Evolutionary conservation across 768 basidiomycete genomes (phyloP).

Genomic region (Melanogaster broomeanus): DNA sequence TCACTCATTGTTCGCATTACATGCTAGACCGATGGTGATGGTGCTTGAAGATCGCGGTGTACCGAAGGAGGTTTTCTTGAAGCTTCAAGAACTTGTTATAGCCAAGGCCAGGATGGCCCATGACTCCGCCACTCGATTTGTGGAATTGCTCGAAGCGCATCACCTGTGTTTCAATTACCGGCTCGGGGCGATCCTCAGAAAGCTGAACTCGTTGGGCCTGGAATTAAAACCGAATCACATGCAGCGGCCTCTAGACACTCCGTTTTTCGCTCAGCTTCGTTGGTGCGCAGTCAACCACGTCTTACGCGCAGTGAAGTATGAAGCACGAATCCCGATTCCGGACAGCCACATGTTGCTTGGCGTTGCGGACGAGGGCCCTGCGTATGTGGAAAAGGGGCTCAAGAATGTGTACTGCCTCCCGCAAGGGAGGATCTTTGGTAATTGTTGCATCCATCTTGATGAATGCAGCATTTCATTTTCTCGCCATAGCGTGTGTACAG

Average conservation of each 20-base stretch:
- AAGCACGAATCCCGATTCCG: constrained; percentile 72
- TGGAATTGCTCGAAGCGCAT: constrained; percentile 49
- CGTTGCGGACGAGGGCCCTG: constrained; percentile 79
- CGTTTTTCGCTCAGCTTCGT: constrained; percentile 60
- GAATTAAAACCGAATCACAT: constrained; percentile 42
- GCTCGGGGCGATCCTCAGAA: constrained; percentile 52
- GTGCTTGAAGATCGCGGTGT: constrained; percentile 78
- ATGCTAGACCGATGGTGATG: constrained; percentile 67
- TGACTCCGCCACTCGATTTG: constrained; percentile 52
- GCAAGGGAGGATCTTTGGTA: constrained; percentile 69
- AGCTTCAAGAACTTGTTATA: constrained; percentile 62
- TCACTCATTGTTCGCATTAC: not conserved
- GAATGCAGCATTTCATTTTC: not conserved
- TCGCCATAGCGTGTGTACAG: constrained; percentile 57
- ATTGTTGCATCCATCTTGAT: constrained; percentile 10
- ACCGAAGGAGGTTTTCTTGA: constrained; percentile 52
- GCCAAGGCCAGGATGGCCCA: constrained; percentile 59
- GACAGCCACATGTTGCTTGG: constrained; percentile 73
- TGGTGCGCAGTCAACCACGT: constrained; percentile 63
- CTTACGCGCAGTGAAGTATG: constrained; percentile 73
- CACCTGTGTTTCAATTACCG: constrained; percentile 47
- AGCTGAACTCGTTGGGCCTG: constrained; percentile 48
- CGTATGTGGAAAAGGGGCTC: constrained; percentile 51
- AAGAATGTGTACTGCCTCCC: constrained; percentile 55
- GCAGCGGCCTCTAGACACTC: constrained; percentile 45